Conservation (phyloP, 129 eudicot species). For the Arctium minus region DNA sequence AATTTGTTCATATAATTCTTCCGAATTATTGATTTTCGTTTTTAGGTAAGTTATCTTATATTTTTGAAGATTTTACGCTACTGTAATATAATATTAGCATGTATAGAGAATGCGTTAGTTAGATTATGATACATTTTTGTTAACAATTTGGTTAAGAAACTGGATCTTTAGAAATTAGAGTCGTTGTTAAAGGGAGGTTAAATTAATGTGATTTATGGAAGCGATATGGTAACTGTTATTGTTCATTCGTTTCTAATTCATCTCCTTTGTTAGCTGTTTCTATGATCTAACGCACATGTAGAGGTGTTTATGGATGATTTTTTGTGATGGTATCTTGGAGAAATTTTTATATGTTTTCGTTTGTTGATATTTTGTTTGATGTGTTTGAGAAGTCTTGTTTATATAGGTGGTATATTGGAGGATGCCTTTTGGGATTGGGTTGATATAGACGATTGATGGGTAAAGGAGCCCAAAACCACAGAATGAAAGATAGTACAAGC, state of each 20-base stretch:
- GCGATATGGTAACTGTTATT: neutral
- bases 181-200: neutral
- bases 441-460: constrained; percentile 6
- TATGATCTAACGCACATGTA: neutral
- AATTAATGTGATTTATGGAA: neutral
- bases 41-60: neutral
- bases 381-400: neutral
- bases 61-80: neutral
- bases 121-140: neutral
- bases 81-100: neutral
- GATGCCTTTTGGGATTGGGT: neutral
- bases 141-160: neutral
- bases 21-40: neutral
- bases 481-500: neutral
- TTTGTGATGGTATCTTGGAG: neutral
- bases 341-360: neutral
- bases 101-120: neutral
- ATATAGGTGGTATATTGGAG: neutral
- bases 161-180: neutral
- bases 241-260: neutral
- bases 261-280: neutral
- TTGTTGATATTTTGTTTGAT: neutral
- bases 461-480: neutral
- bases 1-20: neutral
- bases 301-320: neutral